A percentile compares a stretch with the other conserved stretches of the same genome.
These are phyloP conservation scores for Candida coleopterorum DNA, from an alignment of 805 yeast genomes.

Conservation along the genomic window DNA sequence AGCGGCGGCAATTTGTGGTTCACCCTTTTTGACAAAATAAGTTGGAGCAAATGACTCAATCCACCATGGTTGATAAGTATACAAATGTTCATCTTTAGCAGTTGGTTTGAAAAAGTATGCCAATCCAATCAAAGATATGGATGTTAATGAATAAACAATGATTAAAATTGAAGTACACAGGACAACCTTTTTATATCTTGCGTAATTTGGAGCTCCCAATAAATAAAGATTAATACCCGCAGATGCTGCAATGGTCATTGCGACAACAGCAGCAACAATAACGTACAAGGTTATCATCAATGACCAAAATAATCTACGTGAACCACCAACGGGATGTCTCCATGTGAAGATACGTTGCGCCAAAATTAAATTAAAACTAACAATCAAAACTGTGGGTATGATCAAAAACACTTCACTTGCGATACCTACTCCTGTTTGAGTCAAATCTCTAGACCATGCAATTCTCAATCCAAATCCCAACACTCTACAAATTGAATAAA, in stretches of 20 bases:
- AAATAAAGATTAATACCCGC: constrained; percentile 56
- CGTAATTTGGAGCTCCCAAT: constrained; percentile 39
- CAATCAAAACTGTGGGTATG: constrained; percentile 54
- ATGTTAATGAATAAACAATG: constrained; percentile 46
- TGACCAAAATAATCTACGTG: constrained; percentile 44
- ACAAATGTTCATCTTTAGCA: constrained; percentile 41
- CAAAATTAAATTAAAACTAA: constrained; percentile 56
- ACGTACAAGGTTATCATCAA: constrained; percentile 47
- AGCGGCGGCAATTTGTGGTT: constrained; percentile 43
- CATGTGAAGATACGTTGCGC: constrained; percentile 74
- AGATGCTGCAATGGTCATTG: constrained; percentile 67
- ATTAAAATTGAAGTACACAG: constrained; percentile 38
- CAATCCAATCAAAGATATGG: constrained; percentile 43
- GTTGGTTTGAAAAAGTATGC: constrained; percentile 58
- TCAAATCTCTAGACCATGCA: constrained; percentile 53
- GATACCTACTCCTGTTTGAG: constrained; percentile 46
- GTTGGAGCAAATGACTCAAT: constrained; percentile 55
- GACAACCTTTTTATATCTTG: constrained; percentile 50
- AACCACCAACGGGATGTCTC: constrained; percentile 72
- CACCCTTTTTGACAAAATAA: constrained; percentile 55
- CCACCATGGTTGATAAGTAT: constrained; percentile 77
- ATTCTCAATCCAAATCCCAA: constrained; percentile 58
- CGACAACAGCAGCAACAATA: constrained; percentile 52
- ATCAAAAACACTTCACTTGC: constrained; percentile 53
- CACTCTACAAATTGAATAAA: constrained; percentile 49